Percentiles rank a stretch among this genome's conserved stretches.
phyloP scores from a whole-genome alignment of 202 grass and related monocot species.

The Zoysia matrella region DNA sequence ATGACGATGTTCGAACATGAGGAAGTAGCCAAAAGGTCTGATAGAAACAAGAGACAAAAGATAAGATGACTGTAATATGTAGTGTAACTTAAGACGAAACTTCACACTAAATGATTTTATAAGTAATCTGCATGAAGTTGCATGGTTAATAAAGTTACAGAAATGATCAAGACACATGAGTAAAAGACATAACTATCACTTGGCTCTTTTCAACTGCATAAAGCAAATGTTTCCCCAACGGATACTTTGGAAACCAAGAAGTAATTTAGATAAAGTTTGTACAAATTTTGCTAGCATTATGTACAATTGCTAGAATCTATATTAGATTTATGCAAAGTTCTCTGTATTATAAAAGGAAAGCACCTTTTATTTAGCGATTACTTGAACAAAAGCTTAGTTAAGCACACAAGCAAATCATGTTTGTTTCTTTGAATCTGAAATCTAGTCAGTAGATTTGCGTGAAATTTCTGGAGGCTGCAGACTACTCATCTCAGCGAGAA shows the following conservation, averaged over 20 bases:
- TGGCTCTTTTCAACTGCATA: too few species aligned
- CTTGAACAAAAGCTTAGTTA: not conserved
- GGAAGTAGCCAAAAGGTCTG: constrained; percentile 20
- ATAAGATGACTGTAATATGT: not conserved
- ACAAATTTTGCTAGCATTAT: too few species aligned
- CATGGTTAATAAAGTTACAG: too few species aligned
- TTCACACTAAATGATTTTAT: too few species aligned
- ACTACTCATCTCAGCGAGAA: not conserved
- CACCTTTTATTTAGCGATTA: not conserved
- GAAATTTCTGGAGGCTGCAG: constrained; percentile 10
- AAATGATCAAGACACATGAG: too few species aligned
- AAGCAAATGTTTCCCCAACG: not conserved
- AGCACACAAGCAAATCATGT: not conserved
- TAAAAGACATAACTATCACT: too few species aligned
- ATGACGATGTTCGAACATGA: constrained; percentile 19
- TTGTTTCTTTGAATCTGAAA: not conserved
- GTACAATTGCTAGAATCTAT: constrained; percentile 24
- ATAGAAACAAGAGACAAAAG: constrained; percentile 23
- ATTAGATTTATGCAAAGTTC: constrained; percentile 21
- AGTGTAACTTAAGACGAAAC: too few species aligned
- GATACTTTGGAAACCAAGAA: not conserved
- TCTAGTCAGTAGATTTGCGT: not conserved
- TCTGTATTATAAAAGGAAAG: constrained; percentile 2
- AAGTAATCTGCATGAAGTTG: too few species aligned
- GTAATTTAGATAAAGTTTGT: not conserved